phyloP scores from a whole-genome alignment of 2,329 filamentous ascomycete species.

The Annulohypoxylon truncatum region DNA sequence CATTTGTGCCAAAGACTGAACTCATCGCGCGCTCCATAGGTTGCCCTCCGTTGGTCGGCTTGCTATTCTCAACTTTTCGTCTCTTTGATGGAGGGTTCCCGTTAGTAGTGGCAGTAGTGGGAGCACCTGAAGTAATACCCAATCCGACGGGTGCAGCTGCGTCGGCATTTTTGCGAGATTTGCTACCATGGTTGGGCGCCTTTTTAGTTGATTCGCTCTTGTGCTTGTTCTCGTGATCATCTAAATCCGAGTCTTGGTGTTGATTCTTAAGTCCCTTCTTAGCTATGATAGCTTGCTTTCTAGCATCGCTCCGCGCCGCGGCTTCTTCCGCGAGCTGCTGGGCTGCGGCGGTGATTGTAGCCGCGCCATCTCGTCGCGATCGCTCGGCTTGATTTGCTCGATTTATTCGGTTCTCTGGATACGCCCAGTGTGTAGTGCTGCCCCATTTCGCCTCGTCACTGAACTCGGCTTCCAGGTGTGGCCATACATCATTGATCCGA shows the following conservation, averaged over 20 bases:
- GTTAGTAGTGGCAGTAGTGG: constrained; percentile 61
- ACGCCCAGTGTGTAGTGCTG: constrained; percentile 94
- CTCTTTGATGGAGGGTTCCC: constrained; percentile 73
- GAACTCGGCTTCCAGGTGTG: constrained; percentile 87
- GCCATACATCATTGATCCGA: constrained; percentile 88
- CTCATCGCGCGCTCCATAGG: constrained; percentile 77
- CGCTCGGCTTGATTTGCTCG: constrained; percentile 76
- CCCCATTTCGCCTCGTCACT: constrained; percentile 95
- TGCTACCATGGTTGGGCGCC: constrained; percentile 59
- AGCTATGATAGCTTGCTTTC: constrained; percentile 83
- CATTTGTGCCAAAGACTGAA: constrained; percentile 62
- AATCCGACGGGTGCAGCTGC: constrained; percentile 66
- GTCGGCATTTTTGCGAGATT: constrained; percentile 72
- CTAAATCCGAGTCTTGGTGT: constrained; percentile 81
- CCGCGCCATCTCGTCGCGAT: constrained; percentile 80
- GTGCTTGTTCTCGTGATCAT: constrained; percentile 69
- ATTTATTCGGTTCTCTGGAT: constrained; percentile 81
- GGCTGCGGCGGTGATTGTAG: constrained; percentile 80
- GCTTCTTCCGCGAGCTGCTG: constrained; percentile 85
- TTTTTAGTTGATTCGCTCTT: constrained; percentile 71
- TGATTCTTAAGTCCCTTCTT: constrained; percentile 78
- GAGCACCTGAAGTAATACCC: constrained; percentile 70
- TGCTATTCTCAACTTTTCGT: constrained; percentile 85
- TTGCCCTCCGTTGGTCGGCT: constrained; percentile 61
- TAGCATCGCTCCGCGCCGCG: constrained; percentile 83